A percentile compares a stretch with the other conserved stretches of the same genome.
Evolutionary conservation across 2,329 filamentous ascomycete genomes (phyloP).

Genomic region (Akanthomyces uredinophilus): DNA sequence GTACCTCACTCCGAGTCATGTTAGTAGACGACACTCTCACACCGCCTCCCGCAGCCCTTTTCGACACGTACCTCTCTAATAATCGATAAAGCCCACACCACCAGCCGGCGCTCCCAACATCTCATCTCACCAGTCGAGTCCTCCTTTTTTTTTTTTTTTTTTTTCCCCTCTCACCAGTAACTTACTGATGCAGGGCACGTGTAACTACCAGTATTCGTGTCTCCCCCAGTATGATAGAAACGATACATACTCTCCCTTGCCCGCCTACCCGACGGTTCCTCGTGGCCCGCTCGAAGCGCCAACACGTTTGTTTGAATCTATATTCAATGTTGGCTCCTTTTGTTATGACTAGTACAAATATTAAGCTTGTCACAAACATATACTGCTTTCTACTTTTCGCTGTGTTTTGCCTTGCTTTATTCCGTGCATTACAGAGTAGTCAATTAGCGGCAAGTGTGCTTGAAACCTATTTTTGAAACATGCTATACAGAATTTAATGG

Average conservation of each 20-base stretch:
- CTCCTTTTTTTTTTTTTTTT: no score
- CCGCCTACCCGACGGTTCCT: not conserved
- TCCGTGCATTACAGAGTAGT: no score
- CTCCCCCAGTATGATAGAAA: not conserved
- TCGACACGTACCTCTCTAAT: not conserved
- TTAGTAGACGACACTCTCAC: not conserved
- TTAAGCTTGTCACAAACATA: no score
- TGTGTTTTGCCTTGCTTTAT: no score
- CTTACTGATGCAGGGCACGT: no score
- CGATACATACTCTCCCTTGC: not conserved
- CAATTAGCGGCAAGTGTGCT: no score
- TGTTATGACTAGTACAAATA: not conserved
- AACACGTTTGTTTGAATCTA: not conserved
- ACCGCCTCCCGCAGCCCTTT: not conserved
- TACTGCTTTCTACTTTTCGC: no score
- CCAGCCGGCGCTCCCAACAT: not conserved
- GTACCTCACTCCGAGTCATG: no score
- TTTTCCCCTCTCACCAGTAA: no score
- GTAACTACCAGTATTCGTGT: no score
- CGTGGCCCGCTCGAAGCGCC: constrained; percentile 3
- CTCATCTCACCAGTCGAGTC: not conserved
- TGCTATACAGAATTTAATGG: no score
- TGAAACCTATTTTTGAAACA: no score
- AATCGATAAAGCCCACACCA: not conserved
- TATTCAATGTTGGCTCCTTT: not conserved